Evolutionary conservation across 192 early-diverging fungal species (phyloP).

Genomic region (Rhizophagus sp.): DNA sequence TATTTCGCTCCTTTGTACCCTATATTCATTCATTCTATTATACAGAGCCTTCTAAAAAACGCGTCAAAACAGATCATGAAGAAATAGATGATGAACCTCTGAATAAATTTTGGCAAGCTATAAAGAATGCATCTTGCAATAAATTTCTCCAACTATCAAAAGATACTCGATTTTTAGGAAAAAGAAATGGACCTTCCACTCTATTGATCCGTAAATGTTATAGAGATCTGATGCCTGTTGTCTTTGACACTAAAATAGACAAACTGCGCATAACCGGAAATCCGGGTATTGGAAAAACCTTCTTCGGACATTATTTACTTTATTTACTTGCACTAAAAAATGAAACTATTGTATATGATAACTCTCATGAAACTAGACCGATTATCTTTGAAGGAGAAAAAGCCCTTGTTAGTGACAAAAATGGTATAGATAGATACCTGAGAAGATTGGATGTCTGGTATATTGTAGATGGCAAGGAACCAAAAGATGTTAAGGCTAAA

Average conservation of each 20-base stretch:
- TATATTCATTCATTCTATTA: no score
- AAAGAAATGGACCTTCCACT: not conserved
- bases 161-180: not conserved
- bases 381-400: not conserved
- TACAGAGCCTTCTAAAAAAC: not conserved
- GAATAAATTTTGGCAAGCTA: no score
- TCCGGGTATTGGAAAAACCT: constrained; percentile 25
- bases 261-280: constrained; percentile 9
- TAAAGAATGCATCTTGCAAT: not conserved
- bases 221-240: not conserved
- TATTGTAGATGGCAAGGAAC: constrained; percentile 7
- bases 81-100: no score
- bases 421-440: not conserved
- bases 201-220: constrained; percentile 26
- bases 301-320: constrained; percentile 18
- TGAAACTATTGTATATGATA: constrained; percentile 15
- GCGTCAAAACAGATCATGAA: not conserved
- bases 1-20: no score
- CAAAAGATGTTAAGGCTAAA: not conserved
- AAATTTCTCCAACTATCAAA: not conserved
- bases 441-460: not conserved
- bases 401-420: not conserved
- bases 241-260: not conserved
- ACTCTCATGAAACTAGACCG: not conserved
- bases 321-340: constrained; percentile 5